Evolutionary conservation across 148 eudicot species (phyloP), one percentile per base, ranked within the genome.

Genomic region (Rhododendron williamsianum): DNA sequence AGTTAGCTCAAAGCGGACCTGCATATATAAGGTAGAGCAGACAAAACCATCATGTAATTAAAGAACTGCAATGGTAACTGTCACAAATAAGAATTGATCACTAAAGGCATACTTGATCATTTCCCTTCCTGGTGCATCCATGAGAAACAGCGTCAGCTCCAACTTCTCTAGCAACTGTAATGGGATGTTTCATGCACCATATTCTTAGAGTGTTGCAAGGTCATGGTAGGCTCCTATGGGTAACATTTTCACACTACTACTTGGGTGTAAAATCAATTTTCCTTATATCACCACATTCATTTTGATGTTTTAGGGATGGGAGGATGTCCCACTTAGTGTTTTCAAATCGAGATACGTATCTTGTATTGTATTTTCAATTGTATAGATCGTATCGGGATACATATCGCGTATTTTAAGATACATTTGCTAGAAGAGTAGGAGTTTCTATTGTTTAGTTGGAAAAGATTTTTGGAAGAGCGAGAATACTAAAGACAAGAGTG

Each of bases 121-220:
- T 96, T 91, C 99, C 99, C 89, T 96, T 96, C 78, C 99, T 96
- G 0, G 99, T 96, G 87, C 99, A 96, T 45, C 99, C 99, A 93
- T 96, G 99, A 87, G 97, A 84, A 86, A 96, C 99, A 77, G 99
- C 98, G 89, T 96, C 99, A 80, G 99, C 99, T 85, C 99, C 99
- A 82, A 96, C 99, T 90, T 96, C 99, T 90, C 87, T 92, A 76
- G 99, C 99, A 86, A 94, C 92, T 30, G 30, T 30, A 30, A 30
- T 30, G 30, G 79, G 27, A 35, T 76, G 12, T 10, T 2, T 78
- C 33, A n/a, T 43, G 33, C 54, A 43, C 6, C 16, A 0, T 46
- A 43, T 45, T n/a, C 54, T 78, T 18, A 56, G 13, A 78, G 52
- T 78, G 54, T 16, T n/a, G 81, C 54, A 78, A 78, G 81, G 23